Evolutionary conservation across 2,329 filamentous ascomycete species (phyloP).

Genomic region (Verticillium nonalfalfae): DNA sequence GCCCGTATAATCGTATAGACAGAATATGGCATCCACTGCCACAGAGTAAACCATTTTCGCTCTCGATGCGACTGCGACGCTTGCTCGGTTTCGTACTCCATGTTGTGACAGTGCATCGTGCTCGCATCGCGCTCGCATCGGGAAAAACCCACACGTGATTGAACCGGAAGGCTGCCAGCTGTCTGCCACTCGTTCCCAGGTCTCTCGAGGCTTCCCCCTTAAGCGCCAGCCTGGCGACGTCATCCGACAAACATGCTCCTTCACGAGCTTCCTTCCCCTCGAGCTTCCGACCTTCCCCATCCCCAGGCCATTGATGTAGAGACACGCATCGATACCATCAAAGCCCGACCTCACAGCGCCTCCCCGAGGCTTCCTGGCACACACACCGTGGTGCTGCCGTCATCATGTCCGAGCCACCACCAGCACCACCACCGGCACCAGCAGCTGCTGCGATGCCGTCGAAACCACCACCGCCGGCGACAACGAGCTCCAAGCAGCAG

Average conservation of each 20-base stretch:
- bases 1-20: neutral
- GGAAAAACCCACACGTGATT: neutral
- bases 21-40: neutral
- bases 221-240: neutral
- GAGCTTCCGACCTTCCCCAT: neutral
- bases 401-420: slow-evolving; percentile 9
- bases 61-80: neutral
- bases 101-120: no score
- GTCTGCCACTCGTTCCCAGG: neutral
- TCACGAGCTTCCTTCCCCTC: neutral
- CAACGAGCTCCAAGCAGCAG: slow-evolving; percentile 8
- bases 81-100: neutral
- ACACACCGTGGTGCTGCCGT: neutral
- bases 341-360: neutral
- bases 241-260: neutral
- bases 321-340: neutral
- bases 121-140: no score
- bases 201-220: no score
- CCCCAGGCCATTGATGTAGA: neutral
- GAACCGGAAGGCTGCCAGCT: neutral
- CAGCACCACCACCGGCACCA: neutral
- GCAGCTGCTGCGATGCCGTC: slow-evolving; percentile 2
- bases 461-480: slow-evolving; percentile 4
- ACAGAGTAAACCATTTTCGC: neutral
- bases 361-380: neutral